Evolutionary conservation across 148 eudicot species (phyloP).

Genomic region (Camellia lanceoleosa): DNA sequence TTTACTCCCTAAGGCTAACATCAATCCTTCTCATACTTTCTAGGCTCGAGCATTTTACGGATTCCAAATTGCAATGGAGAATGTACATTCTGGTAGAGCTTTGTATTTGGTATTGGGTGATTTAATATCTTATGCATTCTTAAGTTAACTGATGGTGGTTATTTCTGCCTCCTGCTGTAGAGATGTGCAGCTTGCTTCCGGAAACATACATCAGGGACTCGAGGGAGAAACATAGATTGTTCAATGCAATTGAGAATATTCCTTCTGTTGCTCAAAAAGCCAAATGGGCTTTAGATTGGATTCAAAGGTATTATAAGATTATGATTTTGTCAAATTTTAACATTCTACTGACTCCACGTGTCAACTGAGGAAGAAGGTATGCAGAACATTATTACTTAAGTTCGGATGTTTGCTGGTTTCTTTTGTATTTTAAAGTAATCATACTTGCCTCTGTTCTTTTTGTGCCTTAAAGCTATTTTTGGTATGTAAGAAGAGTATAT

Average conservation of each 20-base stretch:
- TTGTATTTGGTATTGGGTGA: neutral
- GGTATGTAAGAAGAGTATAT: neutral
- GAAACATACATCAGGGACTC: slow-evolving; percentile 39
- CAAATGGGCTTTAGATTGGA: slow-evolving; percentile 79
- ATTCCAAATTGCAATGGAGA: slow-evolving; percentile 89
- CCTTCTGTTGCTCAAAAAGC: slow-evolving; percentile 73
- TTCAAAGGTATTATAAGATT: slow-evolving; percentile 43
- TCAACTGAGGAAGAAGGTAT: neutral
- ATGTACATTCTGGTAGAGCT: slow-evolving; percentile 68
- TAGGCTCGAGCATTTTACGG: slow-evolving; percentile 88
- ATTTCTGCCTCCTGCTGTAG: slow-evolving; percentile 32
- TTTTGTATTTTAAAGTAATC: neutral
- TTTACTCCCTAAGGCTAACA: neutral
- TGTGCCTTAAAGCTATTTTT: slow-evolving; percentile 5
- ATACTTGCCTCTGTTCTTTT: neutral
- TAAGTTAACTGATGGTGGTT: slow-evolving; percentile 4
- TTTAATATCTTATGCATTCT: neutral
- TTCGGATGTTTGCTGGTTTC: neutral
- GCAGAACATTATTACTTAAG: too few species aligned
- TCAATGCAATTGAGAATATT: slow-evolving; percentile 74
- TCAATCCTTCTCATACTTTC: slow-evolving; percentile 5
- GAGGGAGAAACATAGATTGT: slow-evolving; percentile 56
- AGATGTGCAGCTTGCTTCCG: slow-evolving; percentile 85
- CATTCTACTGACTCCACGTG: neutral
- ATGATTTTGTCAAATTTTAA: neutral